These are phyloP conservation scores for Fusarium dimerum DNA, from an alignment of 2,329 filamentous ascomycete genomes.

Conservation along the genomic window DNA sequence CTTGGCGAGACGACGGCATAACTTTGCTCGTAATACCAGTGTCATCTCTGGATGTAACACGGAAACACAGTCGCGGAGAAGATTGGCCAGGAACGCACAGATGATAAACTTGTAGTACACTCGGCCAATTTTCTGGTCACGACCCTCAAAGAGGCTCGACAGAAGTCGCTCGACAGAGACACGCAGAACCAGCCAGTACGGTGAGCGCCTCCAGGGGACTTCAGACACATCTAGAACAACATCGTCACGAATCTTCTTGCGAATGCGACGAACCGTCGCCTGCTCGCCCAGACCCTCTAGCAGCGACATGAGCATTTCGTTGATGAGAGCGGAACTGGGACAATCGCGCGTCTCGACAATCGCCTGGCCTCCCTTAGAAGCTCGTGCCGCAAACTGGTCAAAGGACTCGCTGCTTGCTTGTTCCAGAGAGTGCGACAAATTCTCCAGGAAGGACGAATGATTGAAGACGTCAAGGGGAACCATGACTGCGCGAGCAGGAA, in stretches of 20 bases:
- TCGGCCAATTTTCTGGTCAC: constrained; percentile 28
- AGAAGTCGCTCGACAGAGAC: constrained; percentile 58
- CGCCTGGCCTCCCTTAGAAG: constrained; percentile 50
- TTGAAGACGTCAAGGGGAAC: constrained; percentile 39
- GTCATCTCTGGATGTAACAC: constrained; percentile 18
- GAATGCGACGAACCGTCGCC: constrained; percentile 39
- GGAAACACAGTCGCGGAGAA: constrained; percentile 43
- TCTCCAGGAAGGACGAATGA: constrained; percentile 43
- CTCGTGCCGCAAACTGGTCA: constrained; percentile 52
- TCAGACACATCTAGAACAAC: constrained; percentile 49
- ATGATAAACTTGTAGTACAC: constrained; percentile 60
- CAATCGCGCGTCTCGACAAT: constrained; percentile 60
- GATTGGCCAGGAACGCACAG: constrained; percentile 44
- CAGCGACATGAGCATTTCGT: constrained; percentile 60
- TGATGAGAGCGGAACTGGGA: constrained; percentile 56
- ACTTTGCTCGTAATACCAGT: constrained; percentile 43
- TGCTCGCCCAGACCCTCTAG: constrained; percentile 54
- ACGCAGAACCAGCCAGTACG: constrained; percentile 63
- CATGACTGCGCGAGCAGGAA: constrained; percentile 55
- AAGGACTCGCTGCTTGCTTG: constrained; percentile 55
- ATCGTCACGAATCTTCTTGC: constrained; percentile 65
- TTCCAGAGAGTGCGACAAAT: constrained; percentile 54
- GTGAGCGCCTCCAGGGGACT: constrained; percentile 62
- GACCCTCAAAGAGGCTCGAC: constrained; percentile 38
- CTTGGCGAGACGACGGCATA: constrained; percentile 60